phyloP scores from a whole-genome alignment of 441 rosid genomes.

The Lepidium campestre region DNA sequence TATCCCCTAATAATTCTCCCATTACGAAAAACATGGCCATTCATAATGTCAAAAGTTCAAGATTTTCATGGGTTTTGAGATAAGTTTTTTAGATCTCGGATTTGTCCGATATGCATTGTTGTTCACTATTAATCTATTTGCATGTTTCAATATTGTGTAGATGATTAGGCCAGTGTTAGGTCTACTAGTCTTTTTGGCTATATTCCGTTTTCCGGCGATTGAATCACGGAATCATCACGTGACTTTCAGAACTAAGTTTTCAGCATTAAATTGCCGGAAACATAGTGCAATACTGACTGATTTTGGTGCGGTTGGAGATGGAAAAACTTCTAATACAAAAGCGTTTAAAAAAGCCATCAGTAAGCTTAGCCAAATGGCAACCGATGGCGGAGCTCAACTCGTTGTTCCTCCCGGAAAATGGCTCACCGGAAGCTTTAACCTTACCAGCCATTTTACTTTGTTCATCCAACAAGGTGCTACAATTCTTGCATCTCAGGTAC shows the following conservation, averaged over 20 bases:
- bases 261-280: slow-evolving; percentile 53
- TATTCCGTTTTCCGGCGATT: slow-evolving; percentile 3
- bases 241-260: slow-evolving; percentile 11
- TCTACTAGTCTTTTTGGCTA: slow-evolving; percentile 26
- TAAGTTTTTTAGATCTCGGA: too few relatives aligned
- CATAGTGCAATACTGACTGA: slow-evolving; percentile 57
- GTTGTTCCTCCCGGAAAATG: slow-evolving; percentile 73
- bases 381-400: slow-evolving; percentile 66
- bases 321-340: slow-evolving; percentile 57
- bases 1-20: not conserved
- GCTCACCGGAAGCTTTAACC: slow-evolving; percentile 80
- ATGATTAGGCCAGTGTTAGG: slow-evolving; percentile 11
- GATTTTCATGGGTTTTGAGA: too few relatives aligned
- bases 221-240: slow-evolving; percentile 5
- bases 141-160: slow-evolving; percentile 19
- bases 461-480: slow-evolving; percentile 61
- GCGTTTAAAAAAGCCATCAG: slow-evolving; percentile 47
- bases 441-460: slow-evolving; percentile 78
- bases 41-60: too few relatives aligned
- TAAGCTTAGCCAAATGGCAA: slow-evolving; percentile 37
- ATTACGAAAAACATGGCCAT: too few relatives aligned
- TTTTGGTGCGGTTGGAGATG: slow-evolving; percentile 82
- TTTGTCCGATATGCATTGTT: too few relatives aligned
- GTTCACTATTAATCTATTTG: too few relatives aligned
- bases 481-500: slow-evolving; percentile 69